Evolutionary conservation across 2,329 filamentous ascomycete genomes (phyloP).

Genomic region (Nigrospora oryzae): DNA sequence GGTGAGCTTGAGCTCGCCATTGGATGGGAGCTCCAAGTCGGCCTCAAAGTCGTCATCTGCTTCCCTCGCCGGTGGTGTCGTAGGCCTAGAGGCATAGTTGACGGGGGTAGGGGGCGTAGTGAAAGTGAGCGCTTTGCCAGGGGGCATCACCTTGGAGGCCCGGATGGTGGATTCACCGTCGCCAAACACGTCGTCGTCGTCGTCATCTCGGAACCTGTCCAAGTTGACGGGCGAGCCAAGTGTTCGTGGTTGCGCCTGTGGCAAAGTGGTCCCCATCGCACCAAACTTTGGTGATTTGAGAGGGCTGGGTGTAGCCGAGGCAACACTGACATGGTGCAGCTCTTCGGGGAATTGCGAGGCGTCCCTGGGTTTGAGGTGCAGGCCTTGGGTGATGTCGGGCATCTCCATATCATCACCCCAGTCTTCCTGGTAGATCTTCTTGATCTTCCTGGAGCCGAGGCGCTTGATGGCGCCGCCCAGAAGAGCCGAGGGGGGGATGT

Average conservation of each 20-base stretch:
- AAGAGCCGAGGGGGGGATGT: conserved; percentile 80
- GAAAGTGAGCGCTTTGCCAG: conserved; percentile 24
- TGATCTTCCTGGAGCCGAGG: conserved; percentile 66
- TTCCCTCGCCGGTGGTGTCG: conserved; percentile 38
- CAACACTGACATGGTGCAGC: conserved; percentile 56
- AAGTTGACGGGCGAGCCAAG: conserved; percentile 34
- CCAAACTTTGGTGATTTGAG: conserved; percentile 25
- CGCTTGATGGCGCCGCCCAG: conserved; percentile 90
- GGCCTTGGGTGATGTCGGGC: conserved; percentile 45
- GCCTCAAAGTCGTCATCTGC: conserved; percentile 61
- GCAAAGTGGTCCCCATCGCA: no score
- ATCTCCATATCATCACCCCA: conserved; percentile 75
- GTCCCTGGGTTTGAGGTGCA: conserved; percentile 59
- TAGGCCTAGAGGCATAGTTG: conserved; percentile 51
- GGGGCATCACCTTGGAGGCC: conserved; percentile 39
- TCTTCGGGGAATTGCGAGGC: conserved; percentile 57
- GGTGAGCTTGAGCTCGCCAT: conserved; percentile 58
- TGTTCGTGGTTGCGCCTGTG: no score
- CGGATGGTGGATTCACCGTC: conserved; percentile 61
- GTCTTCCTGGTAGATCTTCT: conserved; percentile 67
- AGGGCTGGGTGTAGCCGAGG: conserved; percentile 44
- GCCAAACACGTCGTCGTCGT: conserved; percentile 55
- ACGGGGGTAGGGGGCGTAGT: conserved; percentile 59
- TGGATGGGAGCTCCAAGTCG: conserved; percentile 63
- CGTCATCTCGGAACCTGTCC: conserved; percentile 54